Percentiles rank a stretch among this genome's conserved stretches.
Evolutionary conservation across 2,329 filamentous ascomycete genomes (phyloP).

Genomic region (Colletotrichum spaethianum): DNA sequence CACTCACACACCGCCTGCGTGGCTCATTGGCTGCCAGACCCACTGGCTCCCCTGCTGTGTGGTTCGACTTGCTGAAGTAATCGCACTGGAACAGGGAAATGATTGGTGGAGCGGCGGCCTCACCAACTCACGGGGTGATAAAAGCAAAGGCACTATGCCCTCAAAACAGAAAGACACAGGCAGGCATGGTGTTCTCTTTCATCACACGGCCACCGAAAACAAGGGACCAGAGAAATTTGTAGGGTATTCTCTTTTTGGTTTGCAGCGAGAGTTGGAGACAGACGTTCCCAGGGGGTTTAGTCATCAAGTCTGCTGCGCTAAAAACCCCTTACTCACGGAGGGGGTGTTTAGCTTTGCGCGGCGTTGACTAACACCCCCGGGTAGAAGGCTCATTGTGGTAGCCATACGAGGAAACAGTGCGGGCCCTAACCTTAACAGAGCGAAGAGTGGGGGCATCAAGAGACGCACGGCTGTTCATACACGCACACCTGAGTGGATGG

Average conservation of each 20-base stretch:
- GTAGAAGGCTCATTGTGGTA: not conserved
- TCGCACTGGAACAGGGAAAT: not conserved
- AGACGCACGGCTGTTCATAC: too few relatives aligned
- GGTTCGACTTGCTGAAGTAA: not conserved
- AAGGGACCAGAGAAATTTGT: not conserved
- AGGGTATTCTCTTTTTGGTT: not conserved
- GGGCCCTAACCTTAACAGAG: not conserved
- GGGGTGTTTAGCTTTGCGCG: too few relatives aligned
- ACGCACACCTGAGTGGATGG: not conserved
- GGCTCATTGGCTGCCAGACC: too few relatives aligned
- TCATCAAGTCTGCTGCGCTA: too few relatives aligned
- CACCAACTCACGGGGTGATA: not conserved
- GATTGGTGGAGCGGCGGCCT: too few relatives aligned
- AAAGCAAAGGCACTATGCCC: not conserved
- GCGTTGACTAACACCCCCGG: too few relatives aligned
- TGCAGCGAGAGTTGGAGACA: not conserved
- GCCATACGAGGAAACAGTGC: not conserved
- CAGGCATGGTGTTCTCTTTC: not conserved
- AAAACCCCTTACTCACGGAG: too few relatives aligned
- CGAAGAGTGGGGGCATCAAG: too few relatives aligned
- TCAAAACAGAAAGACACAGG: not conserved
- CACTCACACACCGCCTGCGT: too few relatives aligned
- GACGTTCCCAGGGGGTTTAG: too few relatives aligned
- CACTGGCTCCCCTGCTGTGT: too few relatives aligned
- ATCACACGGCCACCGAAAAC: not conserved